Base-by-base conservation (phyloP, 495 filamentous ascomycete species). In the Amniculicola lignicola region DNA sequence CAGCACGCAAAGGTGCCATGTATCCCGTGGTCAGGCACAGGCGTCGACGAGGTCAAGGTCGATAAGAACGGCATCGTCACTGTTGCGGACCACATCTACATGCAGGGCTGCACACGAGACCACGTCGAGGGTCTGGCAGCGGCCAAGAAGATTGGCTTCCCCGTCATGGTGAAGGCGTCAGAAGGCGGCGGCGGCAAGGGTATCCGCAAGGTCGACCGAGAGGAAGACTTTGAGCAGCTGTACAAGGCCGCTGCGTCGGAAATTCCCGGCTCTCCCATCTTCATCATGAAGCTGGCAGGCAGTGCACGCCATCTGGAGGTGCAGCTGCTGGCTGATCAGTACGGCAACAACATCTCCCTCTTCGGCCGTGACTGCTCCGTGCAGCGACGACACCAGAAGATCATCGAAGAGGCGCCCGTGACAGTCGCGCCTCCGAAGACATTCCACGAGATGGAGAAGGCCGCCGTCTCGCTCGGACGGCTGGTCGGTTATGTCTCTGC, bases 91-190 rank as follows among this genome's bases (percentile, higher is more conserved):
- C 77, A 90, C 5, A 68, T 95, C 46, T 99, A 99, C 71, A 79
- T 83, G 61, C 86, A 91, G 70, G 94, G 93, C 44, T 97, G 94
- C 71, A 94, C 92, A 35, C 80, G 79, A 68, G 88, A 85, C 10
- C 87, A 88, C 57, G 75, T 95, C 70, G 92, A 99, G 69, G 93
- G 90, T 73, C 79, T 99, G 35, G 75, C 77, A 63, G 90, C 88
- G 70, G 93, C 93, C 37, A 80, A 76, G 65, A 80, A 90, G 68
- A 99, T 99, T 67, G 93, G 93, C 41, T 97, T 97, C 75, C 93
- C 93, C 10, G 87, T 99, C 72, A 99, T 99, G 93, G 86, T 99
- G 66, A 99, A 99, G 77, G 93, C 93, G 16, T 97, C 93, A n/a
- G 93, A 99, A 78, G 93, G 93, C 77, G 93, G 93, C 75, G 93